These are phyloP conservation scores for Drosera capensis DNA, from an alignment of 148 eudicot genomes.

Conservation along the genomic window DNA sequence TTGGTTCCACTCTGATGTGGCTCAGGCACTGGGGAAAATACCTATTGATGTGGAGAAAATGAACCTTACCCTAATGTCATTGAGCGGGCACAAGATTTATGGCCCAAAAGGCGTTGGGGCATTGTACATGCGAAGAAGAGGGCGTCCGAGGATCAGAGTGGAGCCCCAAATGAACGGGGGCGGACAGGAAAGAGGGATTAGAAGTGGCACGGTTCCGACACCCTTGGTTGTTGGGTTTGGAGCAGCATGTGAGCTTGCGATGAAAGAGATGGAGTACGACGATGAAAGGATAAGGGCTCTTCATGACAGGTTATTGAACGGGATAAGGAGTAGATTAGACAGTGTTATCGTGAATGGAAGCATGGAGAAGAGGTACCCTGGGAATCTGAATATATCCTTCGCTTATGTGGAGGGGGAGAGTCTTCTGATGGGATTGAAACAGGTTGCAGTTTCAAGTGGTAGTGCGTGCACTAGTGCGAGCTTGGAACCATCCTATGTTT, in stretches of 20 bases:
- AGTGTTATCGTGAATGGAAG: conserved; percentile 82
- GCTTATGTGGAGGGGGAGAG: conserved; percentile 95
- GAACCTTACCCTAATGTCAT: conserved; percentile 81
- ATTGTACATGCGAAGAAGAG: conserved; percentile 69
- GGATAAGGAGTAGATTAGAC: conserved; percentile 47
- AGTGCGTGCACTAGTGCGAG: conserved; percentile 98
- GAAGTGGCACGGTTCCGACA: conserved; percentile 93
- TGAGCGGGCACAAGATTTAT: conserved; percentile 86
- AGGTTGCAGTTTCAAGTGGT: conserved; percentile 96
- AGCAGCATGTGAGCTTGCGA: conserved; percentile 75
- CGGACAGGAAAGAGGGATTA: conserved; percentile 85
- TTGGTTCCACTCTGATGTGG: conserved; percentile 82
- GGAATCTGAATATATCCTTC: conserved; percentile 83
- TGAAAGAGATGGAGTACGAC: conserved; percentile 83
- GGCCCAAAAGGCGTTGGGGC: conserved; percentile 94
- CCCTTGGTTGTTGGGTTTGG: conserved; percentile 88
- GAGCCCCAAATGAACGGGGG: conserved; percentile 97
- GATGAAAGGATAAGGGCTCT: conserved; percentile 39
- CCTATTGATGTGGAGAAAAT: conserved; percentile 73
- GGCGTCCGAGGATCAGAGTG: conserved; percentile 69
- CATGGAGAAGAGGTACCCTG: conserved; percentile 49
- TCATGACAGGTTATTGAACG: conserved; percentile 55
- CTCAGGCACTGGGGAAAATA: conserved; percentile 78
- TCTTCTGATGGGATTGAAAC: conserved; percentile 94
- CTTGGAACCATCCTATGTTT: conserved; percentile 77